Evolutionary conservation across 441 rosid species (phyloP), one percentile per base, ranked within the genome.

Genomic region (Syzygium syzygioides): DNA sequence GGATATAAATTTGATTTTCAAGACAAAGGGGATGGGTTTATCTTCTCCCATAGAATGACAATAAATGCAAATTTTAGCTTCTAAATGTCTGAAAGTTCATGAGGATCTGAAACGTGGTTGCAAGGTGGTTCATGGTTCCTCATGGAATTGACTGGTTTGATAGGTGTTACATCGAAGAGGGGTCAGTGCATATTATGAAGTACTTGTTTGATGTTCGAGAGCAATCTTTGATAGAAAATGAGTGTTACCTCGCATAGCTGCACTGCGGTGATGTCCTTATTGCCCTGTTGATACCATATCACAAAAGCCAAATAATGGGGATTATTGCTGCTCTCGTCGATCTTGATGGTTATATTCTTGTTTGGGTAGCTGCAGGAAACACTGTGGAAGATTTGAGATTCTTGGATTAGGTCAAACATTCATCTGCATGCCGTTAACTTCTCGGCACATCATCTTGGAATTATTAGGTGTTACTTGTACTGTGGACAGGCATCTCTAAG

Each of bases 261-360:
- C 88, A 95, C 97, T 20, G 95, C 97, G 7, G 95, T 94, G 89
- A 95, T 93, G 86, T 95, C 97, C 85, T 89, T 93, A 57, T 89
- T 92, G 41, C 98, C 98, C 92, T 95, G 95, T 90, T 95, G 98
- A 91, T 92, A 93, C 96, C 95, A 93, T 45, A 95, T 90, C 68
- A 90, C 92, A 89, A 95, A 95, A 71, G 91, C 98, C 91, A 95
- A 89, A 86, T 95, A 95, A 87, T 93, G 59, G 88, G 96, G 98
- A 88, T 93, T 85, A 91, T 87, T 90, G 93, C 96, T 95, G 89
- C 90, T 92, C 93, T 93, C 94, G 28, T 94, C 95, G 13, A 95
- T 94, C 92, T 95, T 95, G 87, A 95, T 90, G 30, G 94, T 95
- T 50, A 95, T 90, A 54, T 95, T 95, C 88, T 91, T 93, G 91